Base-by-base conservation (phyloP, 2,329 filamentous ascomycete species). In the Canariomyces notabilis region DNA sequence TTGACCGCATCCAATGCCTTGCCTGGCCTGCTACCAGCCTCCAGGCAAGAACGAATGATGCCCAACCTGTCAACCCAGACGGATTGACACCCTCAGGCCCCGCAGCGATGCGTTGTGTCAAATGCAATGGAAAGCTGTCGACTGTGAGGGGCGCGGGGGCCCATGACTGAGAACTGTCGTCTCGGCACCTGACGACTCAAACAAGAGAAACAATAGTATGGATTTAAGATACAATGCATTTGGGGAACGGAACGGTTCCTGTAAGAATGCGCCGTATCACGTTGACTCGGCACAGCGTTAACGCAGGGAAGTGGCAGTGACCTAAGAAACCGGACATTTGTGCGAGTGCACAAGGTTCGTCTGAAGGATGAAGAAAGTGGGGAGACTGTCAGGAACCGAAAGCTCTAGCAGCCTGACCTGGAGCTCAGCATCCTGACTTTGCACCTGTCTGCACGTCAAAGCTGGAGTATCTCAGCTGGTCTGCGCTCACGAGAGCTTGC, bases 1-100 rank as follows among this genome's bases (percentile, higher is more conserved):
- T 42, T 45, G 48, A 32, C 38, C 31, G 43, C 16, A 35, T 46
- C 38, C n/a, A n/a, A n/a, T n/a, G n/a, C n/a, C n/a, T n/a, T n/a
- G n/a, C n/a, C n/a, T n/a, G n/a, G n/a, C n/a, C n/a, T n/a, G n/a
- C n/a, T n/a, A n/a, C 42, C 43, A 29, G 14, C 26, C 26, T 29
- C 26, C 26, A 43, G 39, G 41, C 35, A 40, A 8, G 32, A 22
- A 37, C 38, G 37, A 31, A 43, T 46, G 48, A 29, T 50, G 48
- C 48, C 48, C 48, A 50, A 50, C 48, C 23, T 44, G 26, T 33
- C 34, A 21, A 16, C 46, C 23, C 26, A 29, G 26, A 12, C 26
- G 35, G 35, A 38, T 21, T 42, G 34, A 41, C 21, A 34, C 38
- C 35, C 29, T 39, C n/a, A 3, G 41, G 41, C 37, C 41, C 46